Evolutionary conservation across 768 basidiomycete genomes (phyloP), one percentile per base, ranked within the genome.

Genomic region (Imleria badia): DNA sequence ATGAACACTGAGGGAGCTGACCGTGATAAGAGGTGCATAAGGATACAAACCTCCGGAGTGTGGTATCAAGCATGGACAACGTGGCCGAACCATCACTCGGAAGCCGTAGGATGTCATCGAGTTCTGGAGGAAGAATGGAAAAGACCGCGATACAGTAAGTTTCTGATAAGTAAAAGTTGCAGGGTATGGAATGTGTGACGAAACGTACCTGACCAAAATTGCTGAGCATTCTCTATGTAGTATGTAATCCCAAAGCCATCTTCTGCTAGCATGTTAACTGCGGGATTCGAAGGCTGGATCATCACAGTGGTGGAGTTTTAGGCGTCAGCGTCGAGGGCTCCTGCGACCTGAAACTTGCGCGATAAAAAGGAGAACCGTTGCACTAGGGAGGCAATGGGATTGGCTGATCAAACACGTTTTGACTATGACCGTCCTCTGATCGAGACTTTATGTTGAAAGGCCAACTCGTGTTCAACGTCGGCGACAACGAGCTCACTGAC

Each of bases 1-100:
- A 41, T 20, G 31, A 46, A 53, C 30, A 19, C 44, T 29, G 40
- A 22, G 35, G 20, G 30, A 49, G 73, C 85, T 63, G 66, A 87
- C 94, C 90, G 69, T 97, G 95, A 72, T 95, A 94, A 29, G 85
- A 81, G 23, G 91, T 81, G 62, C 91, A 91, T 42, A 97, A 77
- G 3, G 84, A 78, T 52, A 94, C 72, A 69, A 86, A 96, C 58
- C 89, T 82, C 64, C 82, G 77, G 47, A 97, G 69, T 0, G 91
- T 82, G 29, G 85, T 81, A 69, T 98, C 96, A 8, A 98, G 78
- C 52, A 84, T 76, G 4, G 80, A 80, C 20, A 98, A 76, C 0
- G 87, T 89, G 22, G 81, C 79, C 3, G 77, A 66, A 12, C 73
- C 70, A 58, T 85, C 79, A 34, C 78, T 78, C 2, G 87, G 85